Evolutionary conservation across 225 moss, liverwort and hornwort genomes (phyloP), one percentile per base, ranked within the genome.

Genomic region (Neckera pumila): DNA sequence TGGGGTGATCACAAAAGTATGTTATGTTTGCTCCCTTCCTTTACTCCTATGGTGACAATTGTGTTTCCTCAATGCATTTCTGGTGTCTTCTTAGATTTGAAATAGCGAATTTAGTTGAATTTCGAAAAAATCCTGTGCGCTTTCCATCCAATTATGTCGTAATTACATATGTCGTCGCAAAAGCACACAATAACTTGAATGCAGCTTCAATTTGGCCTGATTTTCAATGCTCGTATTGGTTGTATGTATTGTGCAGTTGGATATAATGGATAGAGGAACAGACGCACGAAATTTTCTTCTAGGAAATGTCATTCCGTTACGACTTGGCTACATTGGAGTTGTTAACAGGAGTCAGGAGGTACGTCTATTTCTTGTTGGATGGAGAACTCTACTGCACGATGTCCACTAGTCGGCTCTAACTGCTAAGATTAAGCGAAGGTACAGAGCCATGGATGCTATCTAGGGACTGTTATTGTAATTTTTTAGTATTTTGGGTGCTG

Each of bases 301-400:
- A 61, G 98, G 98, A 78, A 98, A 96, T 88, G 93, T 98, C 76
- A 97, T 98, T 72, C 98, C 98, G n/a, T 89, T 98, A 75, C 95
- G 97, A 88, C 97, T 98, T 47, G 98, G 98, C 77, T 98, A 98
- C 84, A 90, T 98, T 89, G 98, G 98, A 70, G 98, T 98, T 88
- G 97, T 98, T 61, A 98, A 98, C 89, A 96, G 98, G 88, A 96
- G 98, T 87, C 98, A 98, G 93, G 98, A 98, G 97, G 98, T 98
- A 93, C 65, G 38, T 69, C 70, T 85, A 65, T 77, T 82, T 86
- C 88, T 86, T 84, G 59, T 66, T 81, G 82, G 65, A 73, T 89
- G 71, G 51, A 80, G 69, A 45, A 70, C 33, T 61, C 51, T 45
- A 63, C 49, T 77, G 49, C n/a, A 42, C 77, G 43, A 77, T 82